phyloP scores from a whole-genome alignment of 192 early-diverging fungal genomes.

The Coemansia sp. region DNA sequence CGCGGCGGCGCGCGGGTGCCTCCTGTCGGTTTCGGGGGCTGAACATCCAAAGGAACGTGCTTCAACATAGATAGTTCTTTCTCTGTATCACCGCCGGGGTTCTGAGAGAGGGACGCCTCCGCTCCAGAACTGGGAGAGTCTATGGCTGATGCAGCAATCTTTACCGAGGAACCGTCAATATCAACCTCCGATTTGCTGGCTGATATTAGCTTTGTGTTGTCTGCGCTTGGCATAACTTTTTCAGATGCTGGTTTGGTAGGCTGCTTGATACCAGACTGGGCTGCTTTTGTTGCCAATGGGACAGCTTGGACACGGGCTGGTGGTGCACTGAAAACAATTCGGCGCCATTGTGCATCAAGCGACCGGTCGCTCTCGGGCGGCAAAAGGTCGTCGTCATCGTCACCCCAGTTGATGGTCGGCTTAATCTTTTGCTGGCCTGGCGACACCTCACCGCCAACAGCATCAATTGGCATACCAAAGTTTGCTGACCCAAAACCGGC shows the following conservation, averaged over 20 bases:
- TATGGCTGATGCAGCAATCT: no score
- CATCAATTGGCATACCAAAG: slow-evolving; percentile 22
- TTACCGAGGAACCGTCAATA: no score
- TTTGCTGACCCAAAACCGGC: not conserved
- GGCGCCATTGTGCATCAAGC: slow-evolving; percentile 50
- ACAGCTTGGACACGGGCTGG: slow-evolving; percentile 19
- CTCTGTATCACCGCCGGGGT: no score
- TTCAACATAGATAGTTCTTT: no score
- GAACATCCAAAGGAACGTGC: no score
- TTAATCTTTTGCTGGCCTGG: slow-evolving; percentile 32
- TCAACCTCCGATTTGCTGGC: not conserved
- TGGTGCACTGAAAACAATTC: slow-evolving; percentile 45
- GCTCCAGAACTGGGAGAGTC: no score
- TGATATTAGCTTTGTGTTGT: not conserved
- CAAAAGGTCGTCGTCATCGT: slow-evolving; percentile 27
- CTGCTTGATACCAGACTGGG: not conserved
- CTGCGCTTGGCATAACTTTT: not conserved
- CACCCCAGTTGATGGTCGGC: slow-evolving; percentile 41
- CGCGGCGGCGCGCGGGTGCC: slow-evolving; percentile 20
- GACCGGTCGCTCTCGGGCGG: slow-evolving; percentile 34
- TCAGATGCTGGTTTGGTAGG: not conserved
- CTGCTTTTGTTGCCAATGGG: not conserved
- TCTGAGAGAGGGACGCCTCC: no score
- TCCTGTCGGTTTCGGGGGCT: not conserved
- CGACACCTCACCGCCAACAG: slow-evolving; percentile 17